phyloP scores from a whole-genome alignment of 2,329 filamentous ascomycete species.

The Pyrenophora tritici-repentis region DNA sequence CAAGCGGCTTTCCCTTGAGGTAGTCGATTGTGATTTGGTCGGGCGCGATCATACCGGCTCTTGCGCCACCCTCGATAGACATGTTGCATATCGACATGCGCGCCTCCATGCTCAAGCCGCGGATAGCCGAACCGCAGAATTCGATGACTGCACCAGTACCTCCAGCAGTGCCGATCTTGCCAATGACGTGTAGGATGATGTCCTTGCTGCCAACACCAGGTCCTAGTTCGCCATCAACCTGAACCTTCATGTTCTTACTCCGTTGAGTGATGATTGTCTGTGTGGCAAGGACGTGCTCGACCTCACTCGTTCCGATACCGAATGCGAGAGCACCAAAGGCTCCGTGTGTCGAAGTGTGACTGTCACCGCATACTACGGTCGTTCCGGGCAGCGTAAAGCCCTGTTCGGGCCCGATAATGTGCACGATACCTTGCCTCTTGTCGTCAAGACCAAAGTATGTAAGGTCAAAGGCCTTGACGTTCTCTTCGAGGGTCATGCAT shows the following conservation, averaged over 20 bases:
- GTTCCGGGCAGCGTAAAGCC: conserved; percentile 97
- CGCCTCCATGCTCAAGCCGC: conserved; percentile 88
- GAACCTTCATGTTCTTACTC: conserved; percentile 98
- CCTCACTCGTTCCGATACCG: conserved; percentile 96
- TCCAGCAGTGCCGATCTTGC: conserved; percentile 90
- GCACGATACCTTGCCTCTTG: conserved; percentile 96
- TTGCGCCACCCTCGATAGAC: conserved; percentile 94
- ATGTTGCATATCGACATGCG: conserved; percentile 99
- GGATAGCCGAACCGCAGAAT: conserved; percentile 94
- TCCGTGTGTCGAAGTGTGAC: conserved; percentile 96
- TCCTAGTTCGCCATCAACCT: conserved; percentile 87
- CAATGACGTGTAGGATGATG: conserved; percentile 89
- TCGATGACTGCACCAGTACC: conserved; percentile 95
- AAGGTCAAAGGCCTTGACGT: conserved; percentile 93
- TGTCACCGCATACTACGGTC: conserved; percentile 96
- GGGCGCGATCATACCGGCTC: conserved; percentile 95
- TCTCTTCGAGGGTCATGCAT: conserved; percentile 94
- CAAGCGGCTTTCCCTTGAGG: conserved; percentile 86
- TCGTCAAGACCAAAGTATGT: conserved; percentile 97
- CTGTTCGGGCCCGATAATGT: conserved; percentile 97
- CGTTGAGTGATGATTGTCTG: conserved; percentile 93
- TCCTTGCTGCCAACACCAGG: conserved; percentile 97
- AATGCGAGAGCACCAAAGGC: conserved; percentile 94
- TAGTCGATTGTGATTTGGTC: conserved; percentile 95
- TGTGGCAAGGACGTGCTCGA: conserved; percentile 96